These are phyloP conservation scores for Trichophyton equinum DNA, from an alignment of 2,329 filamentous ascomycete species.

Conservation along the genomic window DNA sequence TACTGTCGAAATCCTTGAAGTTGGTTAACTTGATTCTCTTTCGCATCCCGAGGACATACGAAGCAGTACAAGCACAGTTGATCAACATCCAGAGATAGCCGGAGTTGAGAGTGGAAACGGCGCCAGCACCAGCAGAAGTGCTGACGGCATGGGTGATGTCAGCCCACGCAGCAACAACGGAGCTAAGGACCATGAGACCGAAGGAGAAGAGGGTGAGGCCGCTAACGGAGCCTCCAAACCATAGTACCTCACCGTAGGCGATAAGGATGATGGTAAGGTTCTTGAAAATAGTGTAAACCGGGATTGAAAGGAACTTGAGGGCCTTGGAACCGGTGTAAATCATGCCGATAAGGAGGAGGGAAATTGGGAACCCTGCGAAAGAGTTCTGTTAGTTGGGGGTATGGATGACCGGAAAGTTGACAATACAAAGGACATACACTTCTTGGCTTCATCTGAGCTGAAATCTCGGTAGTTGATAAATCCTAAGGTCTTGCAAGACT, in stretches of 20 bases:
- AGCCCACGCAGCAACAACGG: slow-evolving; percentile 89
- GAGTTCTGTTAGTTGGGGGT: neutral
- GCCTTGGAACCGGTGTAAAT: slow-evolving; percentile 97
- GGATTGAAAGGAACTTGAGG: slow-evolving; percentile 89
- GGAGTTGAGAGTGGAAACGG: slow-evolving; percentile 79
- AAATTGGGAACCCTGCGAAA: slow-evolving; percentile 82
- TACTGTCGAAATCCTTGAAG: slow-evolving; percentile 99
- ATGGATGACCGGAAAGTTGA: neutral
- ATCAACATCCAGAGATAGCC: slow-evolving; percentile 97
- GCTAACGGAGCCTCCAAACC: slow-evolving; percentile 90
- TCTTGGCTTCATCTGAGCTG: slow-evolving; percentile 76
- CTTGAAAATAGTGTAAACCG: slow-evolving; percentile 99
- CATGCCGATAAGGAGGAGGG: slow-evolving; percentile 92
- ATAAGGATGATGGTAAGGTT: slow-evolving; percentile 98
- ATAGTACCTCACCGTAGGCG: slow-evolving; percentile 93
- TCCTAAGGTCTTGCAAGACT: slow-evolving; percentile 65
- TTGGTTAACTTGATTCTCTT: slow-evolving; percentile 99
- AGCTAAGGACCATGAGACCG: slow-evolving; percentile 90
- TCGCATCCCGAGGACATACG: slow-evolving; percentile 84
- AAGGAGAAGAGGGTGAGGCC: slow-evolving; percentile 83
- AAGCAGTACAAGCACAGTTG: slow-evolving; percentile 89
- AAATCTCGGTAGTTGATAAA: slow-evolving; percentile 77
- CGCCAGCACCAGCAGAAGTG: slow-evolving; percentile 41
- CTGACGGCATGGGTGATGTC: slow-evolving; percentile 79
- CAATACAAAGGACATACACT: slow-evolving; percentile 48